Conservation (phyloP, 495 filamentous ascomycete genomes). For the Aspergillus funiculosus region DNA sequence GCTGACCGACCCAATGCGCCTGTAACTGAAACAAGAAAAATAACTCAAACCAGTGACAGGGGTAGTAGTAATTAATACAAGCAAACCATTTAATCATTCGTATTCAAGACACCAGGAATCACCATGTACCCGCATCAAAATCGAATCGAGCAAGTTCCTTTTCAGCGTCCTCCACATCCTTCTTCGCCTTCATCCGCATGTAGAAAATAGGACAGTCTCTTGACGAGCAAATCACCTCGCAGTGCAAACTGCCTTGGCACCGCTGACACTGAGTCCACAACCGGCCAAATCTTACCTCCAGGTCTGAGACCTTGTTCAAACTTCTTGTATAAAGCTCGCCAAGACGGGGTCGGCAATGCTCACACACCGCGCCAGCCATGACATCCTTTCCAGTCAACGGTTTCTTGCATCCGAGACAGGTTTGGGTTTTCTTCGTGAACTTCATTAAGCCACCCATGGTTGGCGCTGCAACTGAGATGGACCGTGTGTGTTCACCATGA, state of each 20-base stretch:
- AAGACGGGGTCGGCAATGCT: constrained; percentile 73
- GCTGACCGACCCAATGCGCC: too few relatives aligned
- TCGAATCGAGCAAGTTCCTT: constrained; percentile 91
- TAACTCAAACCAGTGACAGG: too few relatives aligned
- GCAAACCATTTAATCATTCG: too few relatives aligned
- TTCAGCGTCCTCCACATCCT: constrained; percentile 91
- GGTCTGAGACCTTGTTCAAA: constrained; percentile 75
- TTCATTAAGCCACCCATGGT: constrained; percentile 93
- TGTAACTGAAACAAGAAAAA: too few relatives aligned
- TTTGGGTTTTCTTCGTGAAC: constrained; percentile 93
- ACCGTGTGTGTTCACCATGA: constrained; percentile 85
- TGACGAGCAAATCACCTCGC: constrained; percentile 93
- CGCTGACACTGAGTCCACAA: constrained; percentile 99
- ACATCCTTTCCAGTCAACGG: constrained; percentile 75
- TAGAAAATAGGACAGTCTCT: constrained; percentile 99
- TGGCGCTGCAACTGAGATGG: constrained; percentile 84
- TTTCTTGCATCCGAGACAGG: constrained; percentile 98
- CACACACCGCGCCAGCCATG: constrained; percentile 79
- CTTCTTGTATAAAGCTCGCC: constrained; percentile 93
- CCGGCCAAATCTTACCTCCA: constrained; percentile 87
- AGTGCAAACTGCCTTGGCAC: constrained; percentile 95
- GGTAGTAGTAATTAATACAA: too few relatives aligned
- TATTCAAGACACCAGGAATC: constrained; percentile 11
- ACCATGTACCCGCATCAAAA: constrained; percentile 64
- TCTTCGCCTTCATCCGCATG: constrained; percentile 99